Base-by-base conservation (phyloP, 768 basidiomycete species). In the Pisolithus microcarpus region DNA sequence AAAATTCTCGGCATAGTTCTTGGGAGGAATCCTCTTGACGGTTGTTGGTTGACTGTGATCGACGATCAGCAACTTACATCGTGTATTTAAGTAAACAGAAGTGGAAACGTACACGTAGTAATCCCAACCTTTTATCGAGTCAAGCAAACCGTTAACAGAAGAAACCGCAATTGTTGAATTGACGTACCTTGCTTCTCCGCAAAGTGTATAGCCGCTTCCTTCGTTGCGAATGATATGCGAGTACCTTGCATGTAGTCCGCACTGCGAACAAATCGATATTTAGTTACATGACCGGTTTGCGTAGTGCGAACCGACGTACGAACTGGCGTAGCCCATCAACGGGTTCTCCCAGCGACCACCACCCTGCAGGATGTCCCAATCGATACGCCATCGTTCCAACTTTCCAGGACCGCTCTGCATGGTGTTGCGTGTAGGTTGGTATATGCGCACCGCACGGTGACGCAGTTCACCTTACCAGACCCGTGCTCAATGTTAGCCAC, bases 231-330 rank as follows among this genome's bases (percentile, higher is more conserved):
- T 37, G 81, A 77, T 55, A 95, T 49, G 4, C 85, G 81, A 4
- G 89, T 89, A 18, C 87, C 91, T 65, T 97, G 93, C 85, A 95
- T 87, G 69, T 96, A 97, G 69, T 97, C 93, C 51, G 91, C 93
- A 56, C 91, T 91, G n/a, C n/a, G 18, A 39, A 30, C 21, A 31
- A 2, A 26, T 59, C 16, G 31, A 53, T 42, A 16, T 11, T 23
- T 4, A 31, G 36, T 49, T 23, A 56, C 46, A n/a, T 48, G 44
- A 48, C 13, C 26, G 31, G 34, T 15, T n/a, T 31, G 18, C 28
- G 30, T 5, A 23, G 40, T 38, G 24, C 38, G 48, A 3, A 19
- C 51, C n/a, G 11, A 78, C 88, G 70, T 65, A 94, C 88, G 91
- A 92, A 73, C 85, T 89, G 0, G 93, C 94, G 76, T 80, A 99